Percentiles rank a stretch among this genome's conserved stretches.
Conservation (phyloP, 306 rosid species). For the Prunus armeniaca region DNA sequence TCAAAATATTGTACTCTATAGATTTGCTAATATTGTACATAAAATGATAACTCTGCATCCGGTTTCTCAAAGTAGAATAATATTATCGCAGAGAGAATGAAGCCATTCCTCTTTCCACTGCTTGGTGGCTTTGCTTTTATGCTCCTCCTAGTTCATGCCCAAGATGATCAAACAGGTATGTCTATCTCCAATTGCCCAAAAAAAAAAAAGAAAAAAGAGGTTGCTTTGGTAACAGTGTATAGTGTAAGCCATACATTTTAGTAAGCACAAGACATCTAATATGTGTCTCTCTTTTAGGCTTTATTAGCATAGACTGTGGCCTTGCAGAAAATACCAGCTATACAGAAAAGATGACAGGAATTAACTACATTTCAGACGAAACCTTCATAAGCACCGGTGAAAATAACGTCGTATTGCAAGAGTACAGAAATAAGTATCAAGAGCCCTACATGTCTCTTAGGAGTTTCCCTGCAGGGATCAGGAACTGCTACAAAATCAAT, state of each 20-base stretch:
- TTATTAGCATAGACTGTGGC: slow-evolving; percentile 33
- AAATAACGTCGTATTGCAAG: background rate
- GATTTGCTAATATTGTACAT: no score
- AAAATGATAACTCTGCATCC: no score
- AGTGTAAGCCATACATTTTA: no score
- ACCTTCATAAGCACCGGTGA: slow-evolving; percentile 23
- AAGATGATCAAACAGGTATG: slow-evolving; percentile 3
- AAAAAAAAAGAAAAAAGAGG: no score
- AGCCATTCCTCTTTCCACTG: background rate
- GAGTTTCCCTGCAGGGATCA: slow-evolving; percentile 39
- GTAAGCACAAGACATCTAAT: no score
- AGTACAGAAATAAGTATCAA: background rate
- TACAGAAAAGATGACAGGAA: background rate
- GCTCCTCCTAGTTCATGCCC: background rate
- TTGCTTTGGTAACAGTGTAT: no score
- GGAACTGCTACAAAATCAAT: slow-evolving; percentile 50
- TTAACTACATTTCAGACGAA: slow-evolving; percentile 29
- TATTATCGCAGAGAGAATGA: no score
- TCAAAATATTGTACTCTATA: no score
- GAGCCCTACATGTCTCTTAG: slow-evolving; percentile 29
- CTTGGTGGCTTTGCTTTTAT: background rate
- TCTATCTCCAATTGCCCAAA: no score
- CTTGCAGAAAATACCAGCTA: slow-evolving; percentile 1
- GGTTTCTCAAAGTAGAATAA: no score
- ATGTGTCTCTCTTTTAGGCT: slow-evolving; percentile 7